phyloP scores from a whole-genome alignment of 108 stramenopile genomes.

The Fragilariopsis cylindrus region DNA sequence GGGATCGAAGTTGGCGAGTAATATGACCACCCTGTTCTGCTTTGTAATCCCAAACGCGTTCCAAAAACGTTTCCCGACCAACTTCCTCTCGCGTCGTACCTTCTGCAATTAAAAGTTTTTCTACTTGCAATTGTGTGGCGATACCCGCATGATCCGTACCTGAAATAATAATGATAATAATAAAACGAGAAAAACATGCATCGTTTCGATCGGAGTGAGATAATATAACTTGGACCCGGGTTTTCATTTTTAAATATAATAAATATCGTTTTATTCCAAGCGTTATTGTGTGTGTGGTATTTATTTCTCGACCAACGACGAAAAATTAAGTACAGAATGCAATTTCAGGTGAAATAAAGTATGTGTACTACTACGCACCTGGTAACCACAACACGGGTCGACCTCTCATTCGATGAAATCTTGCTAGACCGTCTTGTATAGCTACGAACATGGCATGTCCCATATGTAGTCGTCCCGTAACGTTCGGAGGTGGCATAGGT shows the following conservation, averaged over 20 bases:
- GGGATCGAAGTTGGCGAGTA: constrained; percentile 87
- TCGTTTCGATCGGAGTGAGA: not conserved
- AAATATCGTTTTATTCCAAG: not conserved
- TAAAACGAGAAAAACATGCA: not conserved
- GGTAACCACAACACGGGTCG: constrained; percentile 96
- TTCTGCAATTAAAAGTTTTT: constrained; percentile 78
- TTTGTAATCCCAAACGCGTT: constrained; percentile 90
- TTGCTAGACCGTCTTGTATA: constrained; percentile 95
- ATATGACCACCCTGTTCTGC: constrained; percentile 96
- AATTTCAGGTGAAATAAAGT: too few relatives aligned
- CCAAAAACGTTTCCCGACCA: constrained; percentile 89
- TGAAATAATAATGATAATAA: not conserved
- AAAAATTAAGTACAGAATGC: not conserved
- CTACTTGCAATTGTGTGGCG: constrained; percentile 98
- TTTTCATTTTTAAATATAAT: not conserved
- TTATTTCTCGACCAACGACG: not conserved
- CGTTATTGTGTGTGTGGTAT: too few relatives aligned
- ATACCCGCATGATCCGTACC: constrained; percentile 99
- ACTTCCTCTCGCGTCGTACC: constrained; percentile 85
- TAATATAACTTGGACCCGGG: not conserved
- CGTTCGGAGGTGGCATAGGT: constrained; percentile 99
- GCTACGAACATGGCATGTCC: constrained; percentile 99
- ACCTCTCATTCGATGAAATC: constrained; percentile 98
- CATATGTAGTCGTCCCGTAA: constrained; percentile 99
- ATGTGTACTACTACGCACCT: constrained; percentile 23